Percentiles rank a stretch among this genome's conserved stretches.
These are phyloP conservation scores for Symbiodinium pilosum DNA, from an alignment of 73 alveolate species.

Conservation along the genomic window DNA sequence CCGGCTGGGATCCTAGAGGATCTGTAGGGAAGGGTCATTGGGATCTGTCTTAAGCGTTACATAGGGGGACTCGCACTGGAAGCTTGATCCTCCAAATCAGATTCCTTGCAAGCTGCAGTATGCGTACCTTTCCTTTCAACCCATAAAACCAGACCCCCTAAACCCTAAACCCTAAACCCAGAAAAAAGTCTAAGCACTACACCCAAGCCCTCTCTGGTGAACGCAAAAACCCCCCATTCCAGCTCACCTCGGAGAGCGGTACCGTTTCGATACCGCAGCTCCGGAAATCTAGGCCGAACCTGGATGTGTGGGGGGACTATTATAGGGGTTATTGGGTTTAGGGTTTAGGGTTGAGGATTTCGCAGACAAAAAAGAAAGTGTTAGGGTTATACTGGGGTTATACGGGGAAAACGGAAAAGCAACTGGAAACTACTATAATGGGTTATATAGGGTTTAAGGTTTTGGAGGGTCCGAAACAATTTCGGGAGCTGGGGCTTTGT, in stretches of 20 bases:
- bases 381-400: too few relatives aligned
- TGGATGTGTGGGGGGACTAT: background rate
- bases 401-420: too few relatives aligned
- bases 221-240: background rate
- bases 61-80: too few relatives aligned
- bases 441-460: background rate
- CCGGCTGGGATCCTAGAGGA: too few relatives aligned
- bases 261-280: conserved; percentile 40
- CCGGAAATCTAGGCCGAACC: conserved; percentile 53
- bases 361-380: too few relatives aligned
- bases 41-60: too few relatives aligned
- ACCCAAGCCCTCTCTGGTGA: background rate
- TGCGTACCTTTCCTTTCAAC: too few relatives aligned
- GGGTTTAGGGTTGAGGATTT: background rate
- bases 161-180: background rate
- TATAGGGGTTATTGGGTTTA: background rate
- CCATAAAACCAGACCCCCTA: background rate
- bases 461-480: background rate
- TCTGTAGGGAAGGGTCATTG: too few relatives aligned
- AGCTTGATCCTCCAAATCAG: too few relatives aligned
- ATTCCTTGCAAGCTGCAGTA: too few relatives aligned
- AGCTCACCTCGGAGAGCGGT: conserved; percentile 50
- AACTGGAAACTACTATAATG: too few relatives aligned
- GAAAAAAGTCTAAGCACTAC: background rate
- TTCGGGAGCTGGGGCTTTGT: too few relatives aligned